Evolutionary conservation across 257 asterid species (phyloP).

Genomic region (Ilex asprella): DNA sequence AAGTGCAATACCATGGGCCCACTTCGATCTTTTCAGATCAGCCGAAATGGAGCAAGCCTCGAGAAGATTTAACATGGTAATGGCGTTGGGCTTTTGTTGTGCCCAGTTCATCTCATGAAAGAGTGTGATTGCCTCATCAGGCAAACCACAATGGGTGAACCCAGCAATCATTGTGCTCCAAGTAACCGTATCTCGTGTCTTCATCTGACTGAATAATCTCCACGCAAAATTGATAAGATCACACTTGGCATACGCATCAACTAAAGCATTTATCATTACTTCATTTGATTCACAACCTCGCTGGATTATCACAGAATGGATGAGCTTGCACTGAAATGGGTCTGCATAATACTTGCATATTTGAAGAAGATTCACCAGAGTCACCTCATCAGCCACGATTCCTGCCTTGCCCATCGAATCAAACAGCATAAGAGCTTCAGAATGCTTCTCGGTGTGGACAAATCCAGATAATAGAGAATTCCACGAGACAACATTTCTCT

Average conservation of each 20-base stretch:
- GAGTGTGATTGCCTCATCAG: constrained; percentile 59
- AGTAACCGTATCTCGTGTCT: constrained; percentile 53
- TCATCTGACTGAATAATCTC: constrained; percentile 46
- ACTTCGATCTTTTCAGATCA: constrained; percentile 51
- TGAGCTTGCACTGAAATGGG: constrained; percentile 48
- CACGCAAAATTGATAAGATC: constrained; percentile 45
- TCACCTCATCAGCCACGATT: constrained; percentile 60
- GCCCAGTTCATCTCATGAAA: constrained; percentile 47
- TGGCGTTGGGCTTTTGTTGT: constrained; percentile 32
- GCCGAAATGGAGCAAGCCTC: constrained; percentile 77
- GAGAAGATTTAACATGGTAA: constrained; percentile 61
- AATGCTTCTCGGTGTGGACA: constrained; percentile 51
- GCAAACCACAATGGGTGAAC: constrained; percentile 67
- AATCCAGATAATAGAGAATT: constrained; percentile 72
- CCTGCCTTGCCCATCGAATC: constrained; percentile 47
- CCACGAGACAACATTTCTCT: constrained; percentile 66
- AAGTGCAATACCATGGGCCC: constrained; percentile 63
- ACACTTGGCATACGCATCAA: constrained; percentile 79
- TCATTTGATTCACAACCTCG: constrained; percentile 52
- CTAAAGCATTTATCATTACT: constrained; percentile 61
- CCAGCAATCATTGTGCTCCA: constrained; percentile 97
- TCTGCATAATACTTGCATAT: constrained; percentile 45
- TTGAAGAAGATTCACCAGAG: constrained; percentile 68
- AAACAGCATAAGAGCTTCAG: constrained; percentile 49
- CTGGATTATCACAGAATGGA: constrained; percentile 52